Conservation (phyloP, 768 basidiomycete genomes). For the Basidioascus undulatus region DNA sequence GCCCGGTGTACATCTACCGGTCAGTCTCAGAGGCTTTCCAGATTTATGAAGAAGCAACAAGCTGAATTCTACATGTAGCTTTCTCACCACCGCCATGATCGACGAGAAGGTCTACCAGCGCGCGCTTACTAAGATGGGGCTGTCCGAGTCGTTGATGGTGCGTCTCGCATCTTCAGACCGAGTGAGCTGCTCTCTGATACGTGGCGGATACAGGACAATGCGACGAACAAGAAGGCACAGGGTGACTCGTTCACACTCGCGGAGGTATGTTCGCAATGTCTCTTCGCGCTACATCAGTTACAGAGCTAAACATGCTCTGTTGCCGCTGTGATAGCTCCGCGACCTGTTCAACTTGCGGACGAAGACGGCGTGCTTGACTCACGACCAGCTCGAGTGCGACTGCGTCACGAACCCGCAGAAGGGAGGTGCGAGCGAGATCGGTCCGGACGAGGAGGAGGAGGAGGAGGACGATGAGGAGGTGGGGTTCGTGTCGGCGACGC, state of each 20-base stretch:
- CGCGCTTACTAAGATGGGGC: slow-evolving; percentile 76
- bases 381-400: slow-evolving; percentile 64
- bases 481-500: background rate
- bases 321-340: slow-evolving; percentile 42
- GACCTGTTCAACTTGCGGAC: slow-evolving; percentile 77
- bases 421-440: slow-evolving; percentile 28
- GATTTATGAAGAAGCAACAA: no score
- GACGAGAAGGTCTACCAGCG: slow-evolving; percentile 77
- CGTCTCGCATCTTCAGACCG: slow-evolving; percentile 1
- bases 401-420: slow-evolving; percentile 26
- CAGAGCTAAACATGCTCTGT: slow-evolving; percentile 1
- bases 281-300: background rate
- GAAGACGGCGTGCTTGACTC: slow-evolving; percentile 64
- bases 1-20: slow-evolving; percentile 48
- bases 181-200: background rate
- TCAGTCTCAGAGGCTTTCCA: slow-evolving; percentile 13
- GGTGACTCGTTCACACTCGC: slow-evolving; percentile 66
- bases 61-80: slow-evolving; percentile 36
- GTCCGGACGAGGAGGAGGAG: slow-evolving; percentile 20
- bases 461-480: slow-evolving; percentile 13
- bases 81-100: slow-evolving; percentile 68
- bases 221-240: slow-evolving; percentile 20
- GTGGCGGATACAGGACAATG: slow-evolving; percentile 31
- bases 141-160: slow-evolving; percentile 36
- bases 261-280: slow-evolving; percentile 36